Conservation (phyloP, 352 stramenopile genomes). For the Phytopythium sindhum region DNA sequence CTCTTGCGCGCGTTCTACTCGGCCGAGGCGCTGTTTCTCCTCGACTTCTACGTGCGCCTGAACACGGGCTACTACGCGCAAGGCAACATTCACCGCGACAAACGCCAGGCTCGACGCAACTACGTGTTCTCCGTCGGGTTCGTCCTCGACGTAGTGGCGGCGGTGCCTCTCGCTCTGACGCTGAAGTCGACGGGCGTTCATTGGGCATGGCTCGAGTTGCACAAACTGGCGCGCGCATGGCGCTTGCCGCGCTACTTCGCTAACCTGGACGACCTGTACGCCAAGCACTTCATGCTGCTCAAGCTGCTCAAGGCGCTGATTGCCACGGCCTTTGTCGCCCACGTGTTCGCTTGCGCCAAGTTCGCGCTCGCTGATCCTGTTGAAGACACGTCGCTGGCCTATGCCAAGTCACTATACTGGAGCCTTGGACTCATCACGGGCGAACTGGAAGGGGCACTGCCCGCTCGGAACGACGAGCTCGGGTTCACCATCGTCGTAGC, state of each 20-base stretch:
- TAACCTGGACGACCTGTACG: slow-evolving; percentile 52
- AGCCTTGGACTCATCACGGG: slow-evolving; percentile 56
- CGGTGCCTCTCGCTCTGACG: slow-evolving; percentile 29
- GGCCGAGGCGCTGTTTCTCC: slow-evolving; percentile 38
- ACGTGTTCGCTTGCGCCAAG: slow-evolving; percentile 45
- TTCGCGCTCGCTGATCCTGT: slow-evolving; percentile 23
- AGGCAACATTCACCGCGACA: slow-evolving; percentile 45
- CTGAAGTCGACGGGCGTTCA: not conserved
- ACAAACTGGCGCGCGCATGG: slow-evolving; percentile 50
- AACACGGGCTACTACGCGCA: slow-evolving; percentile 60
- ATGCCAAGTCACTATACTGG: slow-evolving; percentile 45
- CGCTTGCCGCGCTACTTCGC: slow-evolving; percentile 39
- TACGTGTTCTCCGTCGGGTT: slow-evolving; percentile 45
- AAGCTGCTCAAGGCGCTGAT: slow-evolving; percentile 51
- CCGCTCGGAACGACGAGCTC: slow-evolving; percentile 30
- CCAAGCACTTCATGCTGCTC: slow-evolving; percentile 42
- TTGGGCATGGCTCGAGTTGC: slow-evolving; percentile 36
- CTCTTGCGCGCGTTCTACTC: slow-evolving; percentile 28
- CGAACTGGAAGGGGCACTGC: slow-evolving; percentile 45
- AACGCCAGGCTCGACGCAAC: slow-evolving; percentile 27
- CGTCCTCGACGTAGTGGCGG: slow-evolving; percentile 35
- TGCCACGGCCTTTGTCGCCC: slow-evolving; percentile 32
- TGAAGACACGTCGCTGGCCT: slow-evolving; percentile 19
- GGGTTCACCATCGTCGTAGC: slow-evolving; percentile 43
- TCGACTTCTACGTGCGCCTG: slow-evolving; percentile 54